Evolutionary conservation across 73 alveolate species (phyloP).

Genomic region (Loxodes magnus): DNA sequence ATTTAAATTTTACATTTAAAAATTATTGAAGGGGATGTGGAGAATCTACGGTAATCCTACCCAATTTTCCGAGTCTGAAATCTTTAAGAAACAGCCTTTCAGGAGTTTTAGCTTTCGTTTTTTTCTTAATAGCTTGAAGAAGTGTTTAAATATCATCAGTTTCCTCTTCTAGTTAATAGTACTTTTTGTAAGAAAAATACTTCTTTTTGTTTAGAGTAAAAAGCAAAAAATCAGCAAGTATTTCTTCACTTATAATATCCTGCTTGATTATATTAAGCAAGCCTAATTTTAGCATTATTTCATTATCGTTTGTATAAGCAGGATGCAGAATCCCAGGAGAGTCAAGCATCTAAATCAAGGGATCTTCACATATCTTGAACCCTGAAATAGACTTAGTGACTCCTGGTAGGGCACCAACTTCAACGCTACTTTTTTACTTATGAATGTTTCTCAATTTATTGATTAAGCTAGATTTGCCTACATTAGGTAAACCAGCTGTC

Average conservation of each 20-base stretch:
- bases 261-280: slow-evolving; percentile 60
- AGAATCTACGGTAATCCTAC: slow-evolving; percentile 67
- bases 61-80: slow-evolving; percentile 72
- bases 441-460: slow-evolving; percentile 44
- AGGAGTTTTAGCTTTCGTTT: slow-evolving; percentile 29
- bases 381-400: slow-evolving; percentile 66
- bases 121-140: slow-evolving; percentile 22
- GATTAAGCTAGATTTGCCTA: slow-evolving; percentile 77
- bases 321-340: slow-evolving; percentile 86
- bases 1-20: too few species aligned
- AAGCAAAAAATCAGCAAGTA: slow-evolving; percentile 48
- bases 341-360: slow-evolving; percentile 62
- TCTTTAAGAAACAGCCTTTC: slow-evolving; percentile 33
- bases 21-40: too few species aligned
- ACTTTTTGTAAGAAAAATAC: slow-evolving; percentile 34
- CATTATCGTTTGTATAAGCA: slow-evolving; percentile 37
- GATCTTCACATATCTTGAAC: slow-evolving; percentile 55
- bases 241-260: slow-evolving; percentile 50
- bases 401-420: slow-evolving; percentile 68
- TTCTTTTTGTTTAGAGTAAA: slow-evolving; percentile 34
- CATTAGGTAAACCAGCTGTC: slow-evolving; percentile 87
- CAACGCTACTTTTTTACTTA: slow-evolving; percentile 50
- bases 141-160: slow-evolving; percentile 39
- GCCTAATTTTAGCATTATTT: slow-evolving; percentile 56
- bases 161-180: slow-evolving; percentile 38